Evolutionary conservation across 2,329 filamentous ascomycete genomes (phyloP).

Genomic region (Diplodia intermedia): DNA sequence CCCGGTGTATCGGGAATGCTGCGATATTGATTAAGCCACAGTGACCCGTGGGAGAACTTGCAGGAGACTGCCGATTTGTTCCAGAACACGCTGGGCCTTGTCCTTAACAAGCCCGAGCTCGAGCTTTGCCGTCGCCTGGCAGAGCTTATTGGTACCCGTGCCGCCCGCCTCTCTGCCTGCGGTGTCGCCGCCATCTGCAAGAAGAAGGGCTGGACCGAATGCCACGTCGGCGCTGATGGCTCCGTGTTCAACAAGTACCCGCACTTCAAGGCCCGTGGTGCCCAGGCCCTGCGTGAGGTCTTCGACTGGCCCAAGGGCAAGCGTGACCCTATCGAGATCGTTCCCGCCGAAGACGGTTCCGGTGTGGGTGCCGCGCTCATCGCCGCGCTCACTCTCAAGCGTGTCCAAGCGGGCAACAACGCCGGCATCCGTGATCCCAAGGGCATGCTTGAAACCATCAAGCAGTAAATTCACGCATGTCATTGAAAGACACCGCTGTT

Average conservation of each 20-base stretch:
- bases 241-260: constrained; percentile 99
- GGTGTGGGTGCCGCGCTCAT: constrained; percentile 98
- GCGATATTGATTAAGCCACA: constrained; percentile 43
- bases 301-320: constrained; percentile 84
- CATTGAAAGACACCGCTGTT: not conserved
- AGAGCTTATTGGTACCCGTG: constrained; percentile 93
- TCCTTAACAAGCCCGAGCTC: constrained; percentile 76
- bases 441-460: constrained; percentile 47
- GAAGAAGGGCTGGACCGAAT: constrained; percentile 88
- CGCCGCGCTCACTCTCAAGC: constrained; percentile 72
- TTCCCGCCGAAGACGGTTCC: constrained; percentile 92
- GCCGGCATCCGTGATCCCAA: constrained; percentile 63
- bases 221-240: constrained; percentile 95
- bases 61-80: constrained; percentile 87
- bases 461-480: not conserved
- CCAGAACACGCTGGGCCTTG: constrained; percentile 74
- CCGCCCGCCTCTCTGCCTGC: constrained; percentile 89
- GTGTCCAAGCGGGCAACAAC: constrained; percentile 65
- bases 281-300: constrained; percentile 89
- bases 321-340: constrained; percentile 77
- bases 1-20: not conserved
- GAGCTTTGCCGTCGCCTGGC: constrained; percentile 88
- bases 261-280: constrained; percentile 93
- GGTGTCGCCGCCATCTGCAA: constrained; percentile 95
- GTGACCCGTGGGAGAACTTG: constrained; percentile 94